Evolutionary conservation across 2,329 filamentous ascomycete species (phyloP), one percentile per base, ranked within the genome.

Genomic region (Reticulascus tulasneorum): DNA sequence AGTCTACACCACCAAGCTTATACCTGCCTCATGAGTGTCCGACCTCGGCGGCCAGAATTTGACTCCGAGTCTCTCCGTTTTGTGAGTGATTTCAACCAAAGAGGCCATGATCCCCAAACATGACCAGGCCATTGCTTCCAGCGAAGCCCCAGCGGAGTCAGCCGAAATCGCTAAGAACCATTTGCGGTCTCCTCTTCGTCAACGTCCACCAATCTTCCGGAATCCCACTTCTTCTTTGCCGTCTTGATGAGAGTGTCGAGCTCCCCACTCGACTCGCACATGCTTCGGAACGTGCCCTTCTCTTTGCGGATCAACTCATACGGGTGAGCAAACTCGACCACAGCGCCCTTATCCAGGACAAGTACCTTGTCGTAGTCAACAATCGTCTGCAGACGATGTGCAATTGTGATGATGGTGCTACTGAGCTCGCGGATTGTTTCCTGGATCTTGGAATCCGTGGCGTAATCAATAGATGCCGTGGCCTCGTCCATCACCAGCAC

Each of bases 401-500:
- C 93, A 53, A 98, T 97, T 0, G 93, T 97, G 56, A 97, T 86
- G 42, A 94, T 95, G 0, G 93, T 98, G 59, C 89, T 87, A 47
- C 82, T 84, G 50, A 97, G 76, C 59, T 95, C 86, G n/a, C 89
- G 84, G 43, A 98, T 90, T 0, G 93, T 97, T 52, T 87, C 88
- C 63, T 98, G 93, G 49, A 98, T 97, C 67, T 95, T 96, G 32
- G 83, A 75, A 54, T 98, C 93, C 3, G 93, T 98, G 6, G 82
- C 84, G 62, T 97, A 97, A 64, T 98, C 93, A 54, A 98, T 97
- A 0, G 87, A 94, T 0, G 93, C 93, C 1, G 93, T 98, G 1
- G 93, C 93, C 68, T 98, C 93, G 61, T 98, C 93, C 93, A 98
- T 97, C 55, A 98, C 84, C n/a, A 98, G 71, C 2, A 98, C 89